Base-by-base conservation (phyloP, 2,329 filamentous ascomycete species). In the Cercospora sesami region DNA sequence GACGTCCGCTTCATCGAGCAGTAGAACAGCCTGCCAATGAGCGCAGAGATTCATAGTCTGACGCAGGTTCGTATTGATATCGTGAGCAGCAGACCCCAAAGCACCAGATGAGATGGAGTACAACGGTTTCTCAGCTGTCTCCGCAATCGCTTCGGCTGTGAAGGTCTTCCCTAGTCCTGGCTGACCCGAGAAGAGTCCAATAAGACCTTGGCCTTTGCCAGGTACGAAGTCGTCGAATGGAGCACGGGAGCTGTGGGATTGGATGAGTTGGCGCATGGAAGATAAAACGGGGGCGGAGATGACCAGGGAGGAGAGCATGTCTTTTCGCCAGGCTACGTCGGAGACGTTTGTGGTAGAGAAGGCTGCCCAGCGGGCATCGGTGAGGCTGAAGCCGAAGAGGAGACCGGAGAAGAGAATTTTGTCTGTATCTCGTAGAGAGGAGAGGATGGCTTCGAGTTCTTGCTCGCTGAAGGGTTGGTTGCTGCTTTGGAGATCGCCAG, bases 1-100 rank as follows among this genome's bases (percentile, higher is more conserved):
- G 9, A 79, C 75, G 65, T 81, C 79, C 7, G 77, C 79, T 69
- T 81, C 76, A 68, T 81, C 79, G 4, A 81, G 69, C 4, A 81
- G 76, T 2, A 81, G 66, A 1, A 81, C 72, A 7, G 70, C 71
- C 14, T 69, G 63, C 75, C 75, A 68, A 8, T 51, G 62, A 0
- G 66, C 57, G 10, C 69, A 72, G 2, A 74, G 60, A 23, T 64
- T 51, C 51, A 75, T 69, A 16, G 53, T 60, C 3, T 58, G 59
- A 1, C 53, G 45, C 4, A 76, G 65, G 1, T 65, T 55, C 14
- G 60, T 65, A 33, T 72, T 71, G n/a, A 73, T 64, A 10, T 42
- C 57, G 10, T 57, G 31, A 1, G 73, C 73, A 2, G 68, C 53
- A 5, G 65, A 63, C 0, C 64, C 64, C n/a, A 66, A 26, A 66